phyloP scores from a whole-genome alignment of 495 filamentous ascomycete genomes.

The Choiromyces venosus region DNA sequence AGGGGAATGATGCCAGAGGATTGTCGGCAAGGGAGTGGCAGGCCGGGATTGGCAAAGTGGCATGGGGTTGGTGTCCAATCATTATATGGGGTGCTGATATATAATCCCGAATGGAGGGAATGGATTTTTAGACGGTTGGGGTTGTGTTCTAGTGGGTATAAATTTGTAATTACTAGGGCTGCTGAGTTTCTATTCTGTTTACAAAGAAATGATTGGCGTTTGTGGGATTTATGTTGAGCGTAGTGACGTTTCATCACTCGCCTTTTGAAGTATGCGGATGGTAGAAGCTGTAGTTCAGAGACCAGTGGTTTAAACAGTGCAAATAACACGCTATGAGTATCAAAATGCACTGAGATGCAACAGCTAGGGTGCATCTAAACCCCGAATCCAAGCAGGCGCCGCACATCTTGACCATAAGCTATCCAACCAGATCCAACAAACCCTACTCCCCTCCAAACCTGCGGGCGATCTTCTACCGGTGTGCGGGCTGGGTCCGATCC shows the following conservation, averaged over 20 bases:
- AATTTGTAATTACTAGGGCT: background rate
- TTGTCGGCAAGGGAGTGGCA: conserved; percentile 18
- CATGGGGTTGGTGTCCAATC: conserved; percentile 26
- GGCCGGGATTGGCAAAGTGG: conserved; percentile 26
- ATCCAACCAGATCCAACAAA: too few species aligned
- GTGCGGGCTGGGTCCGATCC: too few species aligned
- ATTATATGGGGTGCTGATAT: conserved; percentile 22
- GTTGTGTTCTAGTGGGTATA: background rate
- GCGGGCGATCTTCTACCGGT: too few species aligned
- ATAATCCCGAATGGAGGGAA: background rate
- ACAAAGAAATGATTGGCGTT: background rate
- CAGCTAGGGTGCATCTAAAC: too few species aligned
- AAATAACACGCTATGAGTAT: too few species aligned
- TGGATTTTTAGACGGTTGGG: background rate
- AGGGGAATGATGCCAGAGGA: conserved; percentile 25
- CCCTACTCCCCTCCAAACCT: too few species aligned
- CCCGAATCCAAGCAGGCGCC: too few species aligned
- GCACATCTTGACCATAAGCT: too few species aligned
- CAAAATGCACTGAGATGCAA: too few species aligned
- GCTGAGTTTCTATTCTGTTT: background rate
- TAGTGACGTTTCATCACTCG: background rate
- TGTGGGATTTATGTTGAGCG: background rate
- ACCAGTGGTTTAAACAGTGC: background rate
- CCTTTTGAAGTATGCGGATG: background rate
- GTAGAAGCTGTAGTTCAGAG: background rate